phyloP scores from a whole-genome alignment of 2,329 filamentous ascomycete genomes.

The Paracoccidioides brasiliensis region DNA sequence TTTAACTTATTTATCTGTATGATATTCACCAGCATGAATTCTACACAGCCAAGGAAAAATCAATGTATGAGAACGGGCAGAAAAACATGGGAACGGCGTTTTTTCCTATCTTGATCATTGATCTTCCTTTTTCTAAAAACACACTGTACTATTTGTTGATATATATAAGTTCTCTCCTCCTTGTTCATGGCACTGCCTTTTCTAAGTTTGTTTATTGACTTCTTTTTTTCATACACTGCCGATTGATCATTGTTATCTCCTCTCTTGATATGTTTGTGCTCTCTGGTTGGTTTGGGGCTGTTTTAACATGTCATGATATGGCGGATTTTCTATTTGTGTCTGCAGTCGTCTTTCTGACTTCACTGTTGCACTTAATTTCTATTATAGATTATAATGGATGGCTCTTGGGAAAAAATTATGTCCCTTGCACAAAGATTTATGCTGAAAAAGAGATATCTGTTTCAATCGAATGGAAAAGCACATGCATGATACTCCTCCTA shows the following conservation, averaged over 20 bases:
- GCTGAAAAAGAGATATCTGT: no score
- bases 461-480: no score
- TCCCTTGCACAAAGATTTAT: no score
- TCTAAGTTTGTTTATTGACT: slow-evolving; percentile 9
- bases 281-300: background rate
- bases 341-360: background rate
- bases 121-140: background rate
- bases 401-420: no score
- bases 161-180: slow-evolving; percentile 1
- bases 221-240: slow-evolving; percentile 5
- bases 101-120: slow-evolving; percentile 1
- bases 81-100: background rate
- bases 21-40: slow-evolving; percentile 1
- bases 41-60: background rate
- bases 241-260: slow-evolving; percentile 20
- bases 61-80: background rate
- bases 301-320: background rate
- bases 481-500: no score
- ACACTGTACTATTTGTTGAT: background rate
- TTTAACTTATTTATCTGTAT: background rate
- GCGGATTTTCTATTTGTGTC: background rate
- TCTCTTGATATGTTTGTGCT: slow-evolving; percentile 23
- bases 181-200: slow-evolving; percentile 7
- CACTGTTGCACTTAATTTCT: background rate
- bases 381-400: background rate